Percentiles rank a stretch among this genome's conserved stretches.
Conservation (phyloP, 75 land plant genomes). For the Pinus albicaulis region DNA sequence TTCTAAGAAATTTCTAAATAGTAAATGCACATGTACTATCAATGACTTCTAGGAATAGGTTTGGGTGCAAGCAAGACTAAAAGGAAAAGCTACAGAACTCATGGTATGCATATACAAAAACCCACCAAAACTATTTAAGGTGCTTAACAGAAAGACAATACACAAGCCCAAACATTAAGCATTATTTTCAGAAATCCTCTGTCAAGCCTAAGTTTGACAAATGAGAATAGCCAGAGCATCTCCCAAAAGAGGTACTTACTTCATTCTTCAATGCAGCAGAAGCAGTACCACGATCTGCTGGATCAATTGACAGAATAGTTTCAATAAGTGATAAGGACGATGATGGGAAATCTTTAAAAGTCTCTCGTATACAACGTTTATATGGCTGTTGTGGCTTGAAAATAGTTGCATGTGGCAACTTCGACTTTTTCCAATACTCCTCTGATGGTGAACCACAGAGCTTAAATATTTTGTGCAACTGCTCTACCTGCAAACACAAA, state of each 20-base stretch:
- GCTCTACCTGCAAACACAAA: conserved; percentile 60
- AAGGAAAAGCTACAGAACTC: background rate
- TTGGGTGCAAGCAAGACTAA: background rate
- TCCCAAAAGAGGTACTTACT: conserved; percentile 15
- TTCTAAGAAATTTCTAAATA: background rate
- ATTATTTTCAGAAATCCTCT: background rate
- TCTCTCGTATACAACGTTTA: conserved; percentile 65
- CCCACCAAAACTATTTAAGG: background rate
- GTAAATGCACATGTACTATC: background rate
- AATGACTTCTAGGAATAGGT: background rate
- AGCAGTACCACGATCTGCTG: conserved; percentile 91
- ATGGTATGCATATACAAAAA: background rate
- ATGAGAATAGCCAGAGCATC: background rate
- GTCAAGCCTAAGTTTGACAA: background rate
- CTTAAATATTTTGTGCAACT: conserved; percentile 84
- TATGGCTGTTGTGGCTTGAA: conserved; percentile 81
- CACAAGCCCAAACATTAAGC: background rate
- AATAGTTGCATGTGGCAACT: conserved; percentile 74
- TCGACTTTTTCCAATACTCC: conserved; percentile 77
- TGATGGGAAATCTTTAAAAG: conserved; percentile 87
- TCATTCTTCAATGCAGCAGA: conserved; percentile 73
- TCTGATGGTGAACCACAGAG: conserved; percentile 91
- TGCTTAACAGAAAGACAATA: background rate
- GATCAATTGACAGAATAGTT: conserved; percentile 81
- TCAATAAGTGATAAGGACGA: conserved; percentile 82